Evolutionary conservation across 23 red algal species (phyloP), one percentile per base, ranked within the genome.

Genomic region (Gracilaria domingensis): DNA sequence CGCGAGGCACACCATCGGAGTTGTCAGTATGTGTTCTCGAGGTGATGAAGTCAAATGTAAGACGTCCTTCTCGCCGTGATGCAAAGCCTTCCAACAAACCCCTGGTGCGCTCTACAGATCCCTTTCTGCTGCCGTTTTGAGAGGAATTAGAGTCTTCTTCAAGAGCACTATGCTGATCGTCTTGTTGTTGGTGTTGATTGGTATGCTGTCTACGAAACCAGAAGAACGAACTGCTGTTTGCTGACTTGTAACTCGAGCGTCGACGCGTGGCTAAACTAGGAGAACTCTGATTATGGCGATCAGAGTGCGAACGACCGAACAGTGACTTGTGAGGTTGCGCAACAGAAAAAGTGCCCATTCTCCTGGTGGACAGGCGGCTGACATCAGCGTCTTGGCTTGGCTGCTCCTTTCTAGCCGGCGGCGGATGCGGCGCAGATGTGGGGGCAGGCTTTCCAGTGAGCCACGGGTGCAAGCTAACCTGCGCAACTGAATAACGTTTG

Each of bases 381-480:
- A 1, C 21, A 34, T 51, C 51, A 45, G 53, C 24, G 53, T 82
- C 28, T 23, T 64, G 23, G 17, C 36, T 23, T 17, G 36, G 32
- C 20, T 62, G 20, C 0, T 32, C 36, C 36, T 65, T 37, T 44
- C 64, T 82, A 4, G 79, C 59, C 2, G 53, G 54, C 28, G 34
- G 26, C 14, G 74, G 12, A 18, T 35, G 38, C 12, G 53, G 76
- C 8, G 36, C 53, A 21, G 87, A 35, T 9, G 53, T 71, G 4
- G 87, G 73, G 12, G 57, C 87, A 12, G 75, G 87, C 39, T 78
- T 78, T 24, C 87, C 87, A 28, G 89, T 92, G 18, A 94, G 84
- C 92, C 92, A 94, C n/a, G 92, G 92, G 36, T 94, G 92, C 35
- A 94, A 45, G 24, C 78, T 51, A 18, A 87, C 92, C 29, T 88